Evolutionary conservation across 306 rosid species (phyloP).

Genomic region (Purshia tridentata): DNA sequence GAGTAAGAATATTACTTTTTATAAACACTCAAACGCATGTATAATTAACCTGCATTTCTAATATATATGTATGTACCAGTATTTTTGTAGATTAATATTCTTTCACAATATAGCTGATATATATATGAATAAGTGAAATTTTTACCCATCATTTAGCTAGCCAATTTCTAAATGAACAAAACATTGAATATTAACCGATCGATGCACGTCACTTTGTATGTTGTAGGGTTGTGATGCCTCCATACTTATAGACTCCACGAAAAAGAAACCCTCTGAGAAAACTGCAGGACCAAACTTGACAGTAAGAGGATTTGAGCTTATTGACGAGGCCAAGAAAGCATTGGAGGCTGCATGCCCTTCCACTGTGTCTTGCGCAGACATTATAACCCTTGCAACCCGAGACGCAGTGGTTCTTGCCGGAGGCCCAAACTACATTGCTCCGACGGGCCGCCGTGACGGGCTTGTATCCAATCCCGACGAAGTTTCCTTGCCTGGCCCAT

Average conservation of each 20-base stretch:
- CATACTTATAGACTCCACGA: conserved; percentile 43
- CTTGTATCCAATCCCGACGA: conserved; percentile 12
- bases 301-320: conserved; percentile 45
- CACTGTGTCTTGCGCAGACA: conserved; percentile 59
- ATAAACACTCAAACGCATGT: no score
- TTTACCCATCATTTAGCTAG: no score
- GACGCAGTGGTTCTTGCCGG: conserved; percentile 50
- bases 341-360: conserved; percentile 51
- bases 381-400: conserved; percentile 52
- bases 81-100: no score
- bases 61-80: no score
- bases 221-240: conserved; percentile 64
- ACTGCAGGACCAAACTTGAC: conserved; percentile 13
- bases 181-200: no score
- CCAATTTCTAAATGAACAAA: no score
- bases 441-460: conserved; percentile 54
- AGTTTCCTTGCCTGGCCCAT: conserved; percentile 41
- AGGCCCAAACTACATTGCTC: conserved; percentile 45
- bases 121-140: no score
- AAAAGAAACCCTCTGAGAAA: conserved; percentile 30
- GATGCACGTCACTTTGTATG: no score
- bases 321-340: conserved; percentile 41
- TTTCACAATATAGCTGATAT: no score
- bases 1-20: conserved; percentile 22
- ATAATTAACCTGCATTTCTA: no score